Conservation (phyloP, 805 yeast genomes). For the Gaillardinia entomophila region DNA sequence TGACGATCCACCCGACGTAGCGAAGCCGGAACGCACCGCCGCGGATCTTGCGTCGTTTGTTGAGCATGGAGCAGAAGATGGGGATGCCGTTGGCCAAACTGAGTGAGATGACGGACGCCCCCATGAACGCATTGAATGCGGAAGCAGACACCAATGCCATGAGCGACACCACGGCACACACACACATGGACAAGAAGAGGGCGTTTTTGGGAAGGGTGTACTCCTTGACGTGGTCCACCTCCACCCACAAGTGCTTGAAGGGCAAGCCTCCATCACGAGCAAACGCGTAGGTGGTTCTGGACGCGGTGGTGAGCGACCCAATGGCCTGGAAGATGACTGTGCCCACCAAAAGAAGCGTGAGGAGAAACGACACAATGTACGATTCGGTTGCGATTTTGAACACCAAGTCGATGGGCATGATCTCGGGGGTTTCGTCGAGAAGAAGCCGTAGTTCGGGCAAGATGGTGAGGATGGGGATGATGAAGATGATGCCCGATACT, state of each 20-base stretch:
- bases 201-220: constrained; percentile 69
- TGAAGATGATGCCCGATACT: constrained; percentile 64
- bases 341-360: constrained; percentile 61
- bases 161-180: constrained; percentile 55
- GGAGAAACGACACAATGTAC: constrained; percentile 59
- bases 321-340: constrained; percentile 72
- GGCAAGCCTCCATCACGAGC: constrained; percentile 84
- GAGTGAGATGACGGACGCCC: constrained; percentile 71
- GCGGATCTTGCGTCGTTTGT: constrained; percentile 53
- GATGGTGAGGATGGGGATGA: constrained; percentile 65
- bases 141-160: constrained; percentile 65
- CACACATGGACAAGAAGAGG: constrained; percentile 55
- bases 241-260: constrained; percentile 55
- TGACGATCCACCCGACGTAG: constrained; percentile 59
- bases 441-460: constrained; percentile 58
- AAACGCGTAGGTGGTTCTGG: constrained; percentile 75
- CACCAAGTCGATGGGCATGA: constrained; percentile 74
- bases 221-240: constrained; percentile 51
- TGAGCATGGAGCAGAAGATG: constrained; percentile 53
- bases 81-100: constrained; percentile 78
- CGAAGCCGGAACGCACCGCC: constrained; percentile 66
- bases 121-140: constrained; percentile 80
- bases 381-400: constrained; percentile 69
- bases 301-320: constrained; percentile 75
- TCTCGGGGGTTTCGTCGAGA: constrained; percentile 54